A percentile compares a stretch with the other conserved stretches of the same genome.
Conservation (phyloP, 345 rosid species). For the Eucalyptus cloeziana region DNA sequence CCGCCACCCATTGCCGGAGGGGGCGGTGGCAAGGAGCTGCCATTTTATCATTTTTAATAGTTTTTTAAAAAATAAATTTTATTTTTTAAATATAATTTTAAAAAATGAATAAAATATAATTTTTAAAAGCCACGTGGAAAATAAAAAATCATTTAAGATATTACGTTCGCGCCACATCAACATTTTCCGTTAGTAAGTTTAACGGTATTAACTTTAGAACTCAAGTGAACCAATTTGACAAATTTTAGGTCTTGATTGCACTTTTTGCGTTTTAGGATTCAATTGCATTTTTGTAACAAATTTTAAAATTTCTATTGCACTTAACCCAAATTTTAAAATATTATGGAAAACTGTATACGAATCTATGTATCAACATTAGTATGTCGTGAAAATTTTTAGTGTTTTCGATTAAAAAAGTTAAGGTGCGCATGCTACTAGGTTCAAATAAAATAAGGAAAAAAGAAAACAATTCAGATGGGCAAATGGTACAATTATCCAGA, state of each 20-base stretch:
- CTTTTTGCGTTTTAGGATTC: rapidly evolving
- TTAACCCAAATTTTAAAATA: neutral
- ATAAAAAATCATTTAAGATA: too few species aligned
- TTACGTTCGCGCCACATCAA: rapidly evolving
- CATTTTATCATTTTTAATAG: too few species aligned
- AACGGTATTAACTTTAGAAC: rapidly evolving
- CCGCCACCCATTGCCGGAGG: rapidly evolving
- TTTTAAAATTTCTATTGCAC: rapidly evolving
- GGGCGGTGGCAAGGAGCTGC: rapidly evolving
- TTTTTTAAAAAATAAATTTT: too few species aligned
- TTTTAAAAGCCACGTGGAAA: too few species aligned
- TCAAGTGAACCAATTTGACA: rapidly evolving
- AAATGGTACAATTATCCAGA: neutral
- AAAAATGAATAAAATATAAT: too few species aligned
- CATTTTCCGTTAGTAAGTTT: too few species aligned
- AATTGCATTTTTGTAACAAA: rapidly evolving
- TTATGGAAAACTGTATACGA: rapidly evolving
- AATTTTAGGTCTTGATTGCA: rapidly evolving
- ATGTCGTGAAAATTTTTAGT: neutral
- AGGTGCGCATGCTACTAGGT: neutral
- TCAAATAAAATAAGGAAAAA: neutral
- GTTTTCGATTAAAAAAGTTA: neutral
- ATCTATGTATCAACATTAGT: neutral
- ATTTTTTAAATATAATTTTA: too few species aligned
- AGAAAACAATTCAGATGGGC: neutral